Percentiles rank a stretch among this genome's conserved stretches.
Evolutionary conservation across 148 eudicot species (phyloP).

Genomic region (Gaultheria prostrata): DNA sequence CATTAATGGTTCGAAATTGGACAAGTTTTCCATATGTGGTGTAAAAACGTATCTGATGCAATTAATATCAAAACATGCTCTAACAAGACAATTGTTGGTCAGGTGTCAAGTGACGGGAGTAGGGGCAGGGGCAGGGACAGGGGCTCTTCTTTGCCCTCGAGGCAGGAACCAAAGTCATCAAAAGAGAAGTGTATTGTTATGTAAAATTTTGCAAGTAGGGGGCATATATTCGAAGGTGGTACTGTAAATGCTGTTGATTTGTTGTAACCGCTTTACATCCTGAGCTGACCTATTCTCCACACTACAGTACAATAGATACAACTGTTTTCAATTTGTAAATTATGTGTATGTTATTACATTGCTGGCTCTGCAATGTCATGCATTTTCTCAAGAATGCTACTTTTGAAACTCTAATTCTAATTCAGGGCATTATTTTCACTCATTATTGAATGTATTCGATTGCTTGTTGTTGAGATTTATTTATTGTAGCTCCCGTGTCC

Average conservation of each 20-base stretch:
- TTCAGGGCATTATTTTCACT: neutral
- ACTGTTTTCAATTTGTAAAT: conserved; percentile 11
- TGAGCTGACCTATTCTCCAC: neutral
- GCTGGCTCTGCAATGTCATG: neutral
- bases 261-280: neutral
- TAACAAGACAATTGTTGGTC: conserved; percentile 16
- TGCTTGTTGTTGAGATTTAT: neutral
- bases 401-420: neutral
- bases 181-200: conserved; percentile 70
- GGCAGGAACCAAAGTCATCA: conserved; percentile 60
- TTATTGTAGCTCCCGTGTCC: neutral
- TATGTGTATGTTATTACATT: neutral
- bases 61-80: neutral
- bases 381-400: neutral
- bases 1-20: neutral
- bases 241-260: conserved; percentile 35
- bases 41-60: neutral
- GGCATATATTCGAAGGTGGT: conserved; percentile 5
- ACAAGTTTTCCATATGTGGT: neutral
- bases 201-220: conserved; percentile 31
- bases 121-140: conserved; percentile 22
- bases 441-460: neutral
- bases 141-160: conserved; percentile 38
- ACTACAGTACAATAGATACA: neutral
- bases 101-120: conserved; percentile 45